Evolutionary conservation across 768 basidiomycete genomes (phyloP).

Genomic region (Suillus lakei): DNA sequence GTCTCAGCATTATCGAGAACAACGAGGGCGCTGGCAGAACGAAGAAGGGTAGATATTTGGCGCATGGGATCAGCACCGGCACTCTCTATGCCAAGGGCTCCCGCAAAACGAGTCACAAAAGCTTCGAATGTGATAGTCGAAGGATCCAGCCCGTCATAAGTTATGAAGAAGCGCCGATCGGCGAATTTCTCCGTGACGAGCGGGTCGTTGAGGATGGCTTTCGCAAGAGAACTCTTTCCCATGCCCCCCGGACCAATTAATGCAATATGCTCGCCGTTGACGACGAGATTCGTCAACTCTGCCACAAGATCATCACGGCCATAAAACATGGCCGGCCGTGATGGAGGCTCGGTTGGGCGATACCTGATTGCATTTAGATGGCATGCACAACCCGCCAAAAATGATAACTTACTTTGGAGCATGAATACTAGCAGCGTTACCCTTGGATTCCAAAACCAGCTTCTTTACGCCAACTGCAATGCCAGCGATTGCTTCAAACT

Average conservation of each 20-base stretch:
- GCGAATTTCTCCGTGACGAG: not conserved
- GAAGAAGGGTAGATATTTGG: not conserved
- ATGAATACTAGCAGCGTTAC: not conserved
- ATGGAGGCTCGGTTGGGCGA: not conserved
- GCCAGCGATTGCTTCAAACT: not conserved
- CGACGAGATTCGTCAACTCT: not conserved
- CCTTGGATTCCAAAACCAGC: not conserved
- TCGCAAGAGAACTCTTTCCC: slow-evolving; percentile 2
- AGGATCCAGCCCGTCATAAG: not conserved
- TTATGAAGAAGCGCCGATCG: not conserved
- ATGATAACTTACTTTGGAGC: not conserved
- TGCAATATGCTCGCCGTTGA: not conserved
- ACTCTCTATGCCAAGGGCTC: not conserved
- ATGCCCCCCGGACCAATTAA: not conserved
- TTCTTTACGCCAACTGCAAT: not conserved
- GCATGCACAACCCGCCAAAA: not conserved
- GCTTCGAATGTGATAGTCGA: not conserved
- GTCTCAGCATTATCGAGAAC: slow-evolving; percentile 7
- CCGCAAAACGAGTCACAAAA: not conserved
- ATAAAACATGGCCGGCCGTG: not conserved
- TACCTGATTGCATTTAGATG: not conserved
- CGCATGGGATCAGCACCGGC: not conserved
- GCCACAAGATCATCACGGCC: not conserved
- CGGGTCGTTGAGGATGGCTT: slow-evolving; percentile 4
- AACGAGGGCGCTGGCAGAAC: not conserved